phyloP scores from a whole-genome alignment of 176 grass and related monocot genomes.

The Urochloa ruziziensis region DNA sequence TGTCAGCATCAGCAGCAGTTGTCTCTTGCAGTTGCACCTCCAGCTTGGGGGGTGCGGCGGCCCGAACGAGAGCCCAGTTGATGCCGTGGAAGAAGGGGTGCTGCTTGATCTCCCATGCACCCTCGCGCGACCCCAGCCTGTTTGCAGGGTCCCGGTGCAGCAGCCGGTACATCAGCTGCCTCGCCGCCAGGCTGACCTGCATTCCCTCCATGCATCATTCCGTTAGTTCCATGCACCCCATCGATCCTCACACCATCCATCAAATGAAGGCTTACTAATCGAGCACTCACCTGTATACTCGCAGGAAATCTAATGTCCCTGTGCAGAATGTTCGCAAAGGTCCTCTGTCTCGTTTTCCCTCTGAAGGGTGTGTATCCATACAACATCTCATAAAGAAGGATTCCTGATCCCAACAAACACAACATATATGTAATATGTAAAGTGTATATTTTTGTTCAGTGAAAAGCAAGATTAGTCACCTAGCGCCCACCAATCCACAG shows the following conservation, averaged over 20 bases:
- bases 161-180: conserved; percentile 74
- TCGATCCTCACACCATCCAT: background rate
- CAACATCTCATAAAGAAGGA: conserved; percentile 96
- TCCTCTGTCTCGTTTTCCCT: conserved; percentile 92
- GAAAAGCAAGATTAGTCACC: conserved; percentile 31
- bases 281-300: conserved; percentile 46
- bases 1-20: background rate
- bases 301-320: conserved; percentile 89
- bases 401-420: conserved; percentile 37
- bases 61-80: conserved; percentile 84
- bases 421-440: background rate
- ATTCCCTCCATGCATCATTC: background rate
- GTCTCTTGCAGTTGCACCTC: background rate
- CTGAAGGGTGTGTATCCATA: conserved; percentile 93
- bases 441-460: background rate
- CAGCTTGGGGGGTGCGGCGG: background rate
- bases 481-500: conserved; percentile 97
- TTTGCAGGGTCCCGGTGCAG: conserved; percentile 77
- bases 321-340: conserved; percentile 91
- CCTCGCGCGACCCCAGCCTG: conserved; percentile 68
- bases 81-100: conserved; percentile 79
- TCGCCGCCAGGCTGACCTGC: conserved; percentile 68
- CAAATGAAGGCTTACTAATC: background rate
- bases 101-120: conserved; percentile 76
- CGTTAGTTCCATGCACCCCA: too few species aligned